A percentile compares a stretch with the other conserved stretches of the same genome.
These are phyloP conservation scores for Actinomortierella ambigua DNA, from an alignment of 371 early-diverging fungal species.

Conservation along the genomic window DNA sequence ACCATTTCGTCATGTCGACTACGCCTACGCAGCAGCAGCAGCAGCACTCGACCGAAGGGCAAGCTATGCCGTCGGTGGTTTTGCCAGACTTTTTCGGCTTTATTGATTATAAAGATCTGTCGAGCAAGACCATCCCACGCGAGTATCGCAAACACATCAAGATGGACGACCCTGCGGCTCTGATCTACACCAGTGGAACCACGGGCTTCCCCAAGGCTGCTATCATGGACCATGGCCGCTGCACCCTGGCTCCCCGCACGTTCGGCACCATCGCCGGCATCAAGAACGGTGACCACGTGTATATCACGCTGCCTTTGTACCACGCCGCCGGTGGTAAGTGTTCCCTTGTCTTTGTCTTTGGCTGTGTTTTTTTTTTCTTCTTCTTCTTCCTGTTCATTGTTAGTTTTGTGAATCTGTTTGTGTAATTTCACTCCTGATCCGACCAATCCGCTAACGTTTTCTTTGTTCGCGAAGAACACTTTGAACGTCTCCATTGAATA, in stretches of 20 bases:
- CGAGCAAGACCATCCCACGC: slow-evolving; percentile 14
- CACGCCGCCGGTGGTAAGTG: slow-evolving; percentile 36
- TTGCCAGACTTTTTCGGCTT: slow-evolving; percentile 18
- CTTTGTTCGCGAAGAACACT: too few relatives aligned
- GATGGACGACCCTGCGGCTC: slow-evolving; percentile 17
- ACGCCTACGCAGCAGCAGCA: too few relatives aligned
- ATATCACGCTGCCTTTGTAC: slow-evolving; percentile 29
- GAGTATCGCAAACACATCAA: slow-evolving; percentile 13
- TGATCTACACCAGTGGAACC: slow-evolving; percentile 40
- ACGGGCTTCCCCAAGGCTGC: slow-evolving; percentile 40
- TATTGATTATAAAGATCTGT: slow-evolving; percentile 17
- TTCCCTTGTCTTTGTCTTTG: too few relatives aligned
- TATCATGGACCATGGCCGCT: slow-evolving; percentile 43
- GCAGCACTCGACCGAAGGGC: slow-evolving; percentile 9
- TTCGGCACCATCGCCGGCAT: not conserved
- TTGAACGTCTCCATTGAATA: too few relatives aligned
- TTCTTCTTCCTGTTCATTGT: not conserved
- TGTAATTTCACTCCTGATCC: too few relatives aligned
- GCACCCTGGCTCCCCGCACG: not conserved
- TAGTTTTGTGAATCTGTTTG: not conserved
- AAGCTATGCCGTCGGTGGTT: slow-evolving; percentile 7
- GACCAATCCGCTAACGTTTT: too few relatives aligned
- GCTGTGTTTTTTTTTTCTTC: too few relatives aligned
- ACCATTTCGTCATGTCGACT: slow-evolving; percentile 4
- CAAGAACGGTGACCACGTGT: slow-evolving; percentile 16